Conservation (phyloP, 2,329 filamentous ascomycete species). For the Hymenoscyphus fraxineus region DNA sequence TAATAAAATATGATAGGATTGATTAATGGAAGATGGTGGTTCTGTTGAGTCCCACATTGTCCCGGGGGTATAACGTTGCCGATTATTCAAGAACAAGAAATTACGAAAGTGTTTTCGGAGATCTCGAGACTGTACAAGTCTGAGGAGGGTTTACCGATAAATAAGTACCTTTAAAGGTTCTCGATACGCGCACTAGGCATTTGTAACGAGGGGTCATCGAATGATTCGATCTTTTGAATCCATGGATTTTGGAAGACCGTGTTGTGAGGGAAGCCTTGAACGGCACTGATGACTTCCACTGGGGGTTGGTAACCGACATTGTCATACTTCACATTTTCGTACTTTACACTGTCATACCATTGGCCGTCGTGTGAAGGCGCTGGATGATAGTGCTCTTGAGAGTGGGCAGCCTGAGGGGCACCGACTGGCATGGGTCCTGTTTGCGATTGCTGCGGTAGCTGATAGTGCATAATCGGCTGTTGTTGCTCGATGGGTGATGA, state of each 20-base stretch:
- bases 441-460: conserved; percentile 29
- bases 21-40: conserved; percentile 21
- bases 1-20: conserved; percentile 5
- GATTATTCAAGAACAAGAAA: conserved; percentile 27
- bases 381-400: conserved; percentile 41
- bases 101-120: conserved; percentile 12
- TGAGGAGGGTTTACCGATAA: conserved; percentile 6
- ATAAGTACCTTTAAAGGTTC: conserved; percentile 42
- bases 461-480: conserved; percentile 38
- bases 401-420: conserved; percentile 33
- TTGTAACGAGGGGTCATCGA: conserved; percentile 54
- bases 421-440: conserved; percentile 29
- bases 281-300: conserved; percentile 53
- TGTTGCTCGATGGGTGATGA: conserved; percentile 45
- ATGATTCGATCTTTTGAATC: conserved; percentile 51
- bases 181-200: conserved; percentile 57
- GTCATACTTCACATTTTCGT: conserved; percentile 35
- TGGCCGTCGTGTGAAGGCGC: conserved; percentile 43
- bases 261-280: conserved; percentile 48
- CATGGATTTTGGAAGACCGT: conserved; percentile 52
- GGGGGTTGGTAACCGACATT: conserved; percentile 51
- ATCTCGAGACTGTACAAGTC: conserved; percentile 2
- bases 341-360: conserved; percentile 50
- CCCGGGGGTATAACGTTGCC: conserved; percentile 26
- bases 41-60: conserved; percentile 24